Base-by-base conservation (phyloP, 2,329 filamentous ascomycete genomes). In the Colletotrichum sp. region DNA sequence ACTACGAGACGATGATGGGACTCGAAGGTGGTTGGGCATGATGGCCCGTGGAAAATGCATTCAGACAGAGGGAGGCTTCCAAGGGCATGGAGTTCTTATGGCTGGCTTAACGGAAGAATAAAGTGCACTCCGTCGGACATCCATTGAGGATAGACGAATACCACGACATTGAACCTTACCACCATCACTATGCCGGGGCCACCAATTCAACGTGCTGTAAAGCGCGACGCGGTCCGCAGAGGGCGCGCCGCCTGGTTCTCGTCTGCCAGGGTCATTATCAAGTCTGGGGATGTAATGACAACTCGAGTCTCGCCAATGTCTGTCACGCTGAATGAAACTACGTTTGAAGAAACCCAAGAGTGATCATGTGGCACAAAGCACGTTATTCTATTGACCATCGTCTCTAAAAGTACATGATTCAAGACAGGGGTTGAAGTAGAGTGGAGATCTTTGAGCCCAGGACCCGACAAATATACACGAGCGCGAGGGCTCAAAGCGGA, bases 141-240 rank as follows among this genome's bases (percentile, higher is more conserved):
- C 81, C 83, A 84, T 81, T 81, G 82, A 83, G 82, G 82, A 85
- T 87, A 87, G 85, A 86, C 83, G 81, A 87, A 85, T 85, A 84
- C 82, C 81, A 85, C 82, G 84, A 80, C 82, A 85, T 83, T 85
- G 83, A 80, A 83, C 79, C 81, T 73, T 49, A 72, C 63, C 73
- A 75, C 68, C 73, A 72, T 59, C 44, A 49, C 59, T 39, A 65
- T 60, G 16, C 26, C 44, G 39, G 73, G 55, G 39, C 44, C 32
- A 67, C 15, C 57, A 62, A 68, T 24, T 30, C 57, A 63, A 30
- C 44, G 57, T 68, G 71, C 67, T n/a, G 71, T 65, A 44, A 65
- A 59, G 67, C 67, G 60, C 67, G 67, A 64, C 59, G 26, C 26
- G 28, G 30, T 44, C 49, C 44, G 32, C 60, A 60, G 71, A 71